These are phyloP conservation scores for Penicillium arizonense DNA, from an alignment of 495 filamentous ascomycete genomes.

Conservation along the genomic window DNA sequence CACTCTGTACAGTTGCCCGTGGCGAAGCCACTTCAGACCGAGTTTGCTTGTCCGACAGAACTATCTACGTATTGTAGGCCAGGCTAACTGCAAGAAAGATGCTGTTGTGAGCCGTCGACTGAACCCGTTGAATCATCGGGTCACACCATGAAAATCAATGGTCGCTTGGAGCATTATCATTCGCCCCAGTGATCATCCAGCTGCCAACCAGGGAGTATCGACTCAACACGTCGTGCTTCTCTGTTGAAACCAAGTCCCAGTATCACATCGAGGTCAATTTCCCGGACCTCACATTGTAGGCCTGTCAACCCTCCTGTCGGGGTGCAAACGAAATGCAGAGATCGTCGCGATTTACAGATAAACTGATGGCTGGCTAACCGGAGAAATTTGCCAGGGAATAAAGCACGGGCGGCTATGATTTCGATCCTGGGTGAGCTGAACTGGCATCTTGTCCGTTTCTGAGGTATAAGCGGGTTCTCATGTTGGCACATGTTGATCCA, in stretches of 20 bases:
- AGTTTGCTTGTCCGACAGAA: constrained; percentile 7
- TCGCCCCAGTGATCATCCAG: background rate
- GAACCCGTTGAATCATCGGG: constrained; percentile 1
- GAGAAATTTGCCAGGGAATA: background rate
- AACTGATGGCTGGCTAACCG: constrained; percentile 1
- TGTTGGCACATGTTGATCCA: background rate
- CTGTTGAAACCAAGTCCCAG: background rate
- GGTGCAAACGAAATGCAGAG: too few species aligned
- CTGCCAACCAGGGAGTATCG: background rate
- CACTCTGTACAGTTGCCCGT: constrained; percentile 1
- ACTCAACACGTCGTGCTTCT: background rate
- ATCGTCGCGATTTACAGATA: constrained; percentile 15
- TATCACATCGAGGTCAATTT: background rate
- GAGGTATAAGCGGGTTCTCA: background rate
- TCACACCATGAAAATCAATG: constrained; percentile 1
- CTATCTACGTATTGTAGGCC: constrained; percentile 30
- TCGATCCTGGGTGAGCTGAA: background rate
- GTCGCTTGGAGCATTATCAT: background rate
- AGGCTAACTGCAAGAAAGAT: constrained; percentile 1
- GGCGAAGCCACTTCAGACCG: constrained; percentile 9
- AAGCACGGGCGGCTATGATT: background rate
- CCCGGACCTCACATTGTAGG: background rate
- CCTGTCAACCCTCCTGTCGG: too few species aligned
- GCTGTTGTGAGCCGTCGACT: background rate
- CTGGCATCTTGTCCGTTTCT: background rate